These are phyloP conservation scores for Phytomonas serpens DNA, from an alignment of 208 protist genomes.

Conservation along the genomic window DNA sequence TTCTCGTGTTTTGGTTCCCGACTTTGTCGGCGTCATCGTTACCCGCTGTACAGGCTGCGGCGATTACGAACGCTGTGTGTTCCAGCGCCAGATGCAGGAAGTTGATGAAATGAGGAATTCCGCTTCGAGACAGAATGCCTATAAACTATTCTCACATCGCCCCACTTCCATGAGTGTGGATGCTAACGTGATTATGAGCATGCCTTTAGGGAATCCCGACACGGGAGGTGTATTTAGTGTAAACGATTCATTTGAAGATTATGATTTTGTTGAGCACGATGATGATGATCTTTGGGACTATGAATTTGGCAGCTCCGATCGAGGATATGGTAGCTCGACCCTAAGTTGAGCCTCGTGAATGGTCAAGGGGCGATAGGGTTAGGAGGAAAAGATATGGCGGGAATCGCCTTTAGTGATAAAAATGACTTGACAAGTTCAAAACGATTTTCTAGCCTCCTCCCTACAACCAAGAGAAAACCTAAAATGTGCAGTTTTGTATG, in stretches of 20 bases:
- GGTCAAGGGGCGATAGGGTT: not conserved
- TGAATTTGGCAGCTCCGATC: too few relatives aligned
- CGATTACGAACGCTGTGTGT: constrained; percentile 19
- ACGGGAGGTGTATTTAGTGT: too few relatives aligned
- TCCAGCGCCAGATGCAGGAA: not conserved
- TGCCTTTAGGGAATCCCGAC: too few relatives aligned
- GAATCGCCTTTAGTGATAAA: constrained; percentile 1
- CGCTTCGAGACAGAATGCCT: too few relatives aligned
- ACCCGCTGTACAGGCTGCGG: constrained; percentile 51
- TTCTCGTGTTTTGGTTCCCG: constrained; percentile 18
- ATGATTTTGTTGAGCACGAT: too few relatives aligned
- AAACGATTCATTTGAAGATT: too few relatives aligned
- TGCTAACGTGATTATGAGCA: too few relatives aligned
- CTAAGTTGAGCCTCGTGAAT: not conserved
- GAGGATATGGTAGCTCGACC: too few relatives aligned
- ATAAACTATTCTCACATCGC: constrained; percentile 7
- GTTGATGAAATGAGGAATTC: too few relatives aligned
- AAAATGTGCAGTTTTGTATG: not conserved
- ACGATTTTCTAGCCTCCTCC: not conserved
- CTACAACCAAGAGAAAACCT: not conserved
- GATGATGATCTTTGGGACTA: too few relatives aligned
- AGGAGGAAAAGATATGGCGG: not conserved
- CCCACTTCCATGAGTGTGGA: too few relatives aligned
- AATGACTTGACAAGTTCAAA: not conserved
- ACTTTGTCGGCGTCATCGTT: constrained; percentile 71